Conservation (phyloP, 1,284 basidiomycete genomes). For the Chalciporus sp. region DNA sequence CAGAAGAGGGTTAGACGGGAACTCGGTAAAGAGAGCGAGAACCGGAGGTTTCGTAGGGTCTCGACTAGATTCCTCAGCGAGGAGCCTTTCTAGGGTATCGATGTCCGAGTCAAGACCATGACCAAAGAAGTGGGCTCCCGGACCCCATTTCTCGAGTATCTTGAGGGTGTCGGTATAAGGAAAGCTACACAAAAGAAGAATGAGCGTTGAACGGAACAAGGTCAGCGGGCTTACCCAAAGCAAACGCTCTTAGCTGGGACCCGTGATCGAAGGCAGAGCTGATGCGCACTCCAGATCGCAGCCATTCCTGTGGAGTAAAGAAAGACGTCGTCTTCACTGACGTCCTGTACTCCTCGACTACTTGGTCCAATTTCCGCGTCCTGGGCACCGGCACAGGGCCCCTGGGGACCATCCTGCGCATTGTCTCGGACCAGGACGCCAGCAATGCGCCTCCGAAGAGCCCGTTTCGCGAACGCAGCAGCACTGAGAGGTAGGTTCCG, state of each 20-base stretch:
- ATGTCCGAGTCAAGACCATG: conserved; percentile 80
- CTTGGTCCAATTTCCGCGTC: conserved; percentile 56
- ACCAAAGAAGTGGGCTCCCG: conserved; percentile 91
- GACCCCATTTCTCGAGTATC: conserved; percentile 95
- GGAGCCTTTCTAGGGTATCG: conserved; percentile 67
- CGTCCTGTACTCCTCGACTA: conserved; percentile 58
- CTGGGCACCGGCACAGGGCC: conserved; percentile 48
- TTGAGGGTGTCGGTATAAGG: conserved; percentile 98
- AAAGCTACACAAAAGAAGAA: conserved; percentile 61
- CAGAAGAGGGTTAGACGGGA: conserved; percentile 93
- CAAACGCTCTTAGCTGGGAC: conserved; percentile 83
- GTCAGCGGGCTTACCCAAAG: conserved; percentile 72
- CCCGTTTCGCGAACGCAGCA: conserved; percentile 81
- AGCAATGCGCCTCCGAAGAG: conserved; percentile 86
- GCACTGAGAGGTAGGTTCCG: conserved; percentile 84
- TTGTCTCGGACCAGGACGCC: conserved; percentile 76
- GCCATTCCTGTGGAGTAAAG: conserved; percentile 90
- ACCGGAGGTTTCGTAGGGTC: conserved; percentile 51
- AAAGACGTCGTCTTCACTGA: conserved; percentile 87
- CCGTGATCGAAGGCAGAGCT: conserved; percentile 58
- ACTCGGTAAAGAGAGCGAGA: conserved; percentile 81
- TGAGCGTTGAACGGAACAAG: conserved; percentile 1
- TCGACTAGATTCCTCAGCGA: conserved; percentile 48
- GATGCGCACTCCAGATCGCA: conserved; percentile 91
- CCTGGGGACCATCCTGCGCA: conserved; percentile 39